These are phyloP conservation scores for Neurospora crassa DNA, from an alignment of 2,329 filamentous ascomycete genomes.

Conservation along the genomic window DNA sequence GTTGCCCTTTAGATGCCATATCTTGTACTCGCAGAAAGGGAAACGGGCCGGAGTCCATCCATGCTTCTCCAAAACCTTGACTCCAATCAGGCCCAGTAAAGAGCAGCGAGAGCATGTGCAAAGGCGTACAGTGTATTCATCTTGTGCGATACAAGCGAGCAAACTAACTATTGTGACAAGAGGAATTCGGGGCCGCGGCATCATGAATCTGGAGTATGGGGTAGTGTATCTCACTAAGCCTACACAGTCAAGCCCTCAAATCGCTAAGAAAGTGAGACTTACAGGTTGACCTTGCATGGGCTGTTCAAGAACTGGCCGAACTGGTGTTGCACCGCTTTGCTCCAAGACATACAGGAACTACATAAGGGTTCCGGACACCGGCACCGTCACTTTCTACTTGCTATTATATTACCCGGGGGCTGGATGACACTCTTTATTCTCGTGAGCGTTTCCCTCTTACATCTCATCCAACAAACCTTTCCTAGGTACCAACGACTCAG, in stretches of 20 bases:
- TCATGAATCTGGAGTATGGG: background rate
- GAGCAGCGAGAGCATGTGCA: background rate
- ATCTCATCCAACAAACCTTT: background rate
- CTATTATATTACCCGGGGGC: background rate
- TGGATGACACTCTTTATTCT: background rate
- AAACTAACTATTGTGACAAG: background rate
- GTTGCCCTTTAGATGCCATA: background rate
- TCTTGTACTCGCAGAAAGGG: background rate
- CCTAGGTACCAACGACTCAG: background rate
- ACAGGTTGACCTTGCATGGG: background rate
- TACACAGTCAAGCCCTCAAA: background rate
- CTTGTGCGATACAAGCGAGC: background rate
- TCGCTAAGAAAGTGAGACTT: background rate
- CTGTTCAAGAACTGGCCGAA: background rate
- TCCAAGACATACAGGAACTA: background rate
- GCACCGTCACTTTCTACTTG: background rate
- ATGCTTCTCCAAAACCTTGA: background rate
- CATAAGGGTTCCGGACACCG: background rate
- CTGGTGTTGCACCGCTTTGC: background rate
- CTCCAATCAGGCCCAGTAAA: constrained; percentile 2
- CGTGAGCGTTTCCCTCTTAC: background rate
- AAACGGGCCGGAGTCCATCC: constrained; percentile 3
- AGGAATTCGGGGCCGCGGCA: background rate
- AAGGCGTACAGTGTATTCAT: background rate
- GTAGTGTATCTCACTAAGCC: background rate